Percentiles rank a stretch among this genome's conserved stretches.
Evolutionary conservation across 1,284 basidiomycete genomes (phyloP).

Genomic region (Blastosporella zonata): DNA sequence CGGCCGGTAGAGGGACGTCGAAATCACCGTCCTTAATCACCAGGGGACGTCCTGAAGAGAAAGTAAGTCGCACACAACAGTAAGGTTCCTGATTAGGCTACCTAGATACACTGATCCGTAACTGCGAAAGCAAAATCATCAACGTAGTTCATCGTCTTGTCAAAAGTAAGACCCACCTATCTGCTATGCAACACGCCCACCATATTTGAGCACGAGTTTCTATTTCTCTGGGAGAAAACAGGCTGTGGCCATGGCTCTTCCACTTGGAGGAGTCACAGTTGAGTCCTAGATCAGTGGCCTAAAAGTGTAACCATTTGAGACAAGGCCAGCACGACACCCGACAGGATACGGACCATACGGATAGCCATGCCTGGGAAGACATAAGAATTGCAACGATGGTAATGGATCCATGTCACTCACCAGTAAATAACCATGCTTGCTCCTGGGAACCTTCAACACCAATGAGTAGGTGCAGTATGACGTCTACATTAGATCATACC

Average conservation of each 20-base stretch:
- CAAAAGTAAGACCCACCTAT: slow-evolving; percentile 47
- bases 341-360: slow-evolving; percentile 53
- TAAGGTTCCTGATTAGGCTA: slow-evolving; percentile 20
- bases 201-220: slow-evolving; percentile 79
- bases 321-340: slow-evolving; percentile 10
- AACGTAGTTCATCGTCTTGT: slow-evolving; percentile 4
- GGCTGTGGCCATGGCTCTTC: slow-evolving; percentile 58
- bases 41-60: slow-evolving; percentile 55
- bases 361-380: slow-evolving; percentile 61
- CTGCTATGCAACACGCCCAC: slow-evolving; percentile 76
- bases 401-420: slow-evolving; percentile 34
- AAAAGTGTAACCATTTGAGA: slow-evolving; percentile 2
- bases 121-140: slow-evolving; percentile 29
- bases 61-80: slow-evolving; percentile 1
- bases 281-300: slow-evolving; percentile 83
- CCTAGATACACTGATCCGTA: slow-evolving; percentile 73
- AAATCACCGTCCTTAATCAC: slow-evolving; percentile 73
- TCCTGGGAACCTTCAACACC: slow-evolving; percentile 54
- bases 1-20: slow-evolving; percentile 65
- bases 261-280: slow-evolving; percentile 79
- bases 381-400: neutral
- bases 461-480: neutral
- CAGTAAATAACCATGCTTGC: slow-evolving; percentile 79
- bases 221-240: slow-evolving; percentile 75
- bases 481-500: slow-evolving; percentile 34